A percentile compares a stretch with the other conserved stretches of the same genome.
These are phyloP conservation scores for Podaxis carcinomalis DNA, from an alignment of 768 basidiomycete genomes.

Conservation along the genomic window DNA sequence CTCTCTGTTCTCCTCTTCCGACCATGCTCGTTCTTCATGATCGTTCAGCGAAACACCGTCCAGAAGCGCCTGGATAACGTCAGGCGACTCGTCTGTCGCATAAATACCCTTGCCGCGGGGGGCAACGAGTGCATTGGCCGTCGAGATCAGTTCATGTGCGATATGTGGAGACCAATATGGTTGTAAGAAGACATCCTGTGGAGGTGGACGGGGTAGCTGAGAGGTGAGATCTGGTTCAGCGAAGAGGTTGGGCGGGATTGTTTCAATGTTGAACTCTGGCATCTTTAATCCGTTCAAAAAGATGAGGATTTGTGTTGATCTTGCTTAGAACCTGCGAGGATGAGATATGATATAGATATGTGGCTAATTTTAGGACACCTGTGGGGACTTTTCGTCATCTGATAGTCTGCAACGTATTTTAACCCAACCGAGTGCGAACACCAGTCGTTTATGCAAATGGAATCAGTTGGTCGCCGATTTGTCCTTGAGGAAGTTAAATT, in stretches of 20 bases:
- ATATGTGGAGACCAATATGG: constrained; percentile 36
- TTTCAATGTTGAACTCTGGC: constrained; percentile 18
- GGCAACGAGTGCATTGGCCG: constrained; percentile 40
- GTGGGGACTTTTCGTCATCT: neutral
- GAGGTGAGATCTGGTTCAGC: constrained; percentile 22
- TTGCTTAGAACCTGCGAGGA: neutral
- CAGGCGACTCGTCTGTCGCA: constrained; percentile 49
- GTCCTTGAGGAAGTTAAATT: no score
- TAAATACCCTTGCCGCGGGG: constrained; percentile 49
- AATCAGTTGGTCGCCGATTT: no score
- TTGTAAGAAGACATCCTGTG: constrained; percentile 27
- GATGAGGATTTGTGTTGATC: neutral
- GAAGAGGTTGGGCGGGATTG: constrained; percentile 25
- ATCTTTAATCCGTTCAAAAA: constrained; percentile 2
- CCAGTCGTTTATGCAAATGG: neutral
- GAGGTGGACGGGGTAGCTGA: constrained; percentile 14
- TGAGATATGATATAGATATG: neutral
- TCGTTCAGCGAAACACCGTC: constrained; percentile 28
- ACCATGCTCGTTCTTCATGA: constrained; percentile 20
- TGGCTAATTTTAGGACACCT: neutral
- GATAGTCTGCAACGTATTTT: neutral
- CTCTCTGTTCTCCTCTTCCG: constrained; percentile 33
- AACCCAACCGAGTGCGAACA: neutral
- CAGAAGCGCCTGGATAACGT: constrained; percentile 35
- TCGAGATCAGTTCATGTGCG: constrained; percentile 38